These are phyloP conservation scores for Euphrasia confusa DNA, from an alignment of 257 asterid species.

Conservation along the genomic window DNA sequence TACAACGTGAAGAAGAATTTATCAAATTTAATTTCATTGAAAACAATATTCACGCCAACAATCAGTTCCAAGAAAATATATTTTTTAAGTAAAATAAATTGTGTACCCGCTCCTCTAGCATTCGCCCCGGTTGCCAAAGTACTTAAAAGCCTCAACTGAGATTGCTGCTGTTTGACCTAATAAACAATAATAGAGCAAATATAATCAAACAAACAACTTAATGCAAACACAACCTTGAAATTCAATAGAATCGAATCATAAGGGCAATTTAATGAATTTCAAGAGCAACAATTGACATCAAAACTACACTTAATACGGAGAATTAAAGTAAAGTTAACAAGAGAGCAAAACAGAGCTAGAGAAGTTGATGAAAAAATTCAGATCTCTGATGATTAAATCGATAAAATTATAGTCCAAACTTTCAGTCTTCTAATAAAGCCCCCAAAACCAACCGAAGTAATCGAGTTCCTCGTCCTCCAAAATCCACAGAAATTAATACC, in stretches of 20 bases:
- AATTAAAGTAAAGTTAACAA: slow-evolving; percentile 12
- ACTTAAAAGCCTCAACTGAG: slow-evolving; percentile 59
- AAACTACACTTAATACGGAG: not conserved
- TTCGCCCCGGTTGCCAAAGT: slow-evolving; percentile 36
- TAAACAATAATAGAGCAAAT: slow-evolving; percentile 1
- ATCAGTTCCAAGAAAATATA: slow-evolving; percentile 6
- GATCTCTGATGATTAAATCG: not conserved
- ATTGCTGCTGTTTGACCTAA: slow-evolving; percentile 61
- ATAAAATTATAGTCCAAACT: slow-evolving; percentile 3
- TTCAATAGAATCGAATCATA: not conserved
- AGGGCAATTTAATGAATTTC: slow-evolving; percentile 1
- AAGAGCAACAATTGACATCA: slow-evolving; percentile 5
- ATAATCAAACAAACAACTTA: not conserved
- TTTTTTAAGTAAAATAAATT: slow-evolving; percentile 4
- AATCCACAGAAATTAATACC: slow-evolving; percentile 6
- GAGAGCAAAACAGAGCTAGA: slow-evolving; percentile 12
- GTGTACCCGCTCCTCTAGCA: slow-evolving; percentile 41
- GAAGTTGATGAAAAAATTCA: slow-evolving; percentile 1
- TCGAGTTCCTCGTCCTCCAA: slow-evolving; percentile 4
- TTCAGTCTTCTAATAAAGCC: slow-evolving; percentile 11
- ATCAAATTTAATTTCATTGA: slow-evolving; percentile 6
- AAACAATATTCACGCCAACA: not conserved
- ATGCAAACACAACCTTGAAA: slow-evolving; percentile 2
- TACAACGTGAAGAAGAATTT: not conserved
- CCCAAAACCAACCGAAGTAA: not conserved